Base-by-base conservation (phyloP, 2,329 filamentous ascomycete species). In the Botryotinia calthae region DNA sequence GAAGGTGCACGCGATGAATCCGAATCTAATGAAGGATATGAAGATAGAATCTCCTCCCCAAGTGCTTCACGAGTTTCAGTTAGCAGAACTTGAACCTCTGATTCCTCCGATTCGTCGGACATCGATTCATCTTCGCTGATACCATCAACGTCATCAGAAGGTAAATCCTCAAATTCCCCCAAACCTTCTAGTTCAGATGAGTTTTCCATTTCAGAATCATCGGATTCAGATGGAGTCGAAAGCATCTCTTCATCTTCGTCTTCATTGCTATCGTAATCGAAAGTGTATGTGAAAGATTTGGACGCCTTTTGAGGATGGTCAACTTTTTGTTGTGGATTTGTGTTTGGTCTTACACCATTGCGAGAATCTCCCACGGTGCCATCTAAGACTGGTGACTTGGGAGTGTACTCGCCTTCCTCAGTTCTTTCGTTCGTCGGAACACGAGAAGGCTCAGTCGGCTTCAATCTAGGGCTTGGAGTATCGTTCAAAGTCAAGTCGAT, bases 401-500 rank as follows among this genome's bases (percentile, higher is more conserved):
- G 25, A 56, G 48, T n/a, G 18, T 20, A n/a, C 28, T 67, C 34
- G 54, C 54, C 31, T 37, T 42, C 34, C 48, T 42, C 7, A 10
- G n/a, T 6, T 56, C 40, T 42, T n/a, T 42, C 40, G n/a, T n/a
- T 5, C 4, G 64, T 28, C n/a, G 31, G 12, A 42, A 42, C 54
- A 25, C 6, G 56, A n/a, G 48, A 31, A 67, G 65, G 25, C 40
- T 42, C 48, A 10, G 40, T 68, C 42, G 46, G 25, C 22, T 28
- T 22, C 28, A 61, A 2, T 18, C n/a, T 59, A 37, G 54, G 72
- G 59, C 10, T 70, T 56, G 65, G 76, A 73, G 75, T 77, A 54
- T 81, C 79, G 61, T 80, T 76, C 65, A 75, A 59, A n/a, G 79
- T 81, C 48, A 80, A 75, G 68, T 80, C 80, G 42, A 80, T 80